Evolutionary conservation across 202 grass and related monocot genomes (phyloP).

Genomic region (Schoenoplectus triqueter): DNA sequence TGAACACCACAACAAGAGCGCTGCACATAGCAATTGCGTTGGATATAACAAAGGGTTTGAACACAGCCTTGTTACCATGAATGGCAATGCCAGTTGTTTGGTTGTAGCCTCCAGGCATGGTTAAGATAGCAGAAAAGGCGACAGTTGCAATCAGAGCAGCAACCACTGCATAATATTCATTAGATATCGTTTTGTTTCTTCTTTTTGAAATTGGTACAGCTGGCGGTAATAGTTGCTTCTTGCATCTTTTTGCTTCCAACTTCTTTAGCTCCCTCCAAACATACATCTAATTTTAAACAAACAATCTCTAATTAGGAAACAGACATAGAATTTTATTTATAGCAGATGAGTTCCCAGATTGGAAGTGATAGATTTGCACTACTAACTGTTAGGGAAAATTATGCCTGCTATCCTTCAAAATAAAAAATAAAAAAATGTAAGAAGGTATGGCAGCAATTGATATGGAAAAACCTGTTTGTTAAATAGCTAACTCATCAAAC

Average conservation of each 20-base stretch:
- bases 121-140: conserved; percentile 70
- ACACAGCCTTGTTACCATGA: conserved; percentile 5
- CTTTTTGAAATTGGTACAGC: conserved; percentile 13
- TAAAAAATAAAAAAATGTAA: neutral
- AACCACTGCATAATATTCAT: conserved; percentile 67
- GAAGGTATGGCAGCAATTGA: too few relatives aligned
- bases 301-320: conserved; percentile 1
- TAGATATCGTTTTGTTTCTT: conserved; percentile 21
- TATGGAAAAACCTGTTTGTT: neutral
- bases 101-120: conserved; percentile 60
- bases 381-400: too few relatives aligned
- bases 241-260: conserved; percentile 48
- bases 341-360: neutral
- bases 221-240: conserved; percentile 57
- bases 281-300: conserved; percentile 47
- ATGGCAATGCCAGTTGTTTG: conserved; percentile 37
- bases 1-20: conserved; percentile 67
- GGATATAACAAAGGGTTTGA: conserved; percentile 75
- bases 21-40: conserved; percentile 86
- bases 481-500: neutral
- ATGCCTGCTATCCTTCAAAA: neutral
- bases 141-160: conserved; percentile 82
- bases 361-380: neutral
- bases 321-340: neutral
- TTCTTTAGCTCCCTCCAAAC: conserved; percentile 70